Percentiles rank a stretch among this genome's conserved stretches.
phyloP scores from a whole-genome alignment of 352 stramenopile species.

The Saprolegnia parasitica region DNA sequence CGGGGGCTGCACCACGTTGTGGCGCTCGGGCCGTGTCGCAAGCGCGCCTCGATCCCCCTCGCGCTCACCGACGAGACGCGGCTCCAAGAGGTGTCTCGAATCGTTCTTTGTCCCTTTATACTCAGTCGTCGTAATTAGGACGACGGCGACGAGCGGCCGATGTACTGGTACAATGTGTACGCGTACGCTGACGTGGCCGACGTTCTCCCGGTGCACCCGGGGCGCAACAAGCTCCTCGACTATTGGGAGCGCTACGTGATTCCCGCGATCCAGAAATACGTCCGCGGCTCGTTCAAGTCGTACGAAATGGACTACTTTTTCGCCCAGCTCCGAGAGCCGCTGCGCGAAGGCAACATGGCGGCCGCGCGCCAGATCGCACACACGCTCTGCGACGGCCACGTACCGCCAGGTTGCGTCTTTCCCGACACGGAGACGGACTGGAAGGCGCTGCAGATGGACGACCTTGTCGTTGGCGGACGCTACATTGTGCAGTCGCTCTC shows the following conservation, averaged over 20 bases:
- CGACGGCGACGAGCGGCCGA: slow-evolving; percentile 19
- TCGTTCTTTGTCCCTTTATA: not conserved
- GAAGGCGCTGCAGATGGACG: slow-evolving; percentile 67
- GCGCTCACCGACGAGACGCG: not conserved
- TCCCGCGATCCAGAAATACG: slow-evolving; percentile 74
- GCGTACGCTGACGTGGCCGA: slow-evolving; percentile 57
- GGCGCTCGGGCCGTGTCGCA: not conserved
- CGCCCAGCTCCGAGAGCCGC: slow-evolving; percentile 64
- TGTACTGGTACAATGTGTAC: slow-evolving; percentile 67
- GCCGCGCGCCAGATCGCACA: slow-evolving; percentile 76
- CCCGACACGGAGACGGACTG: slow-evolving; percentile 76
- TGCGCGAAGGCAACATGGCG: slow-evolving; percentile 66
- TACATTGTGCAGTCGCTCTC: slow-evolving; percentile 49
- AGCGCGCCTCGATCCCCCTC: not conserved
- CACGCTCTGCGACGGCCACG: slow-evolving; percentile 71
- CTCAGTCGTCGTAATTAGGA: slow-evolving; percentile 12
- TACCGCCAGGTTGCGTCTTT: slow-evolving; percentile 71
- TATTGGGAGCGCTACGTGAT: slow-evolving; percentile 85
- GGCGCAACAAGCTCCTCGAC: slow-evolving; percentile 74
- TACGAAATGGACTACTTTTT: slow-evolving; percentile 88
- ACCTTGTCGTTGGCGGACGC: slow-evolving; percentile 55
- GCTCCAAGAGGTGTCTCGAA: slow-evolving; percentile 1
- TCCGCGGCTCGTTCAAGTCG: slow-evolving; percentile 75
- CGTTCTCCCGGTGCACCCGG: slow-evolving; percentile 53
- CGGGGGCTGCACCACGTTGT: slow-evolving; percentile 22